phyloP scores from a whole-genome alignment of 2,329 filamentous ascomycete genomes.

The Arthrinium puccinioides region DNA sequence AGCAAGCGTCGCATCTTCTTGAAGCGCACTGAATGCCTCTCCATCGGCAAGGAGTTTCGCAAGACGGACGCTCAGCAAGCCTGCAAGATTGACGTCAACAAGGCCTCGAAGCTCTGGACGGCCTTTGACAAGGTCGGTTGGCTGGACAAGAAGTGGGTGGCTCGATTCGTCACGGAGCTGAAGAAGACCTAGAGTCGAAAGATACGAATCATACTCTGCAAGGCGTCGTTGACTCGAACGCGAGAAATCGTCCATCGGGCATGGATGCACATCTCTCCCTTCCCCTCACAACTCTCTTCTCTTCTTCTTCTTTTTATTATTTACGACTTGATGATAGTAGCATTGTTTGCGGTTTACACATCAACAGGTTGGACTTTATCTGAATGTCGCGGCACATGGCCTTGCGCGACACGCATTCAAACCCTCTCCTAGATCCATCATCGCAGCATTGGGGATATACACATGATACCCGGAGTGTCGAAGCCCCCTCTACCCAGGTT shows the following conservation, averaged over 20 bases:
- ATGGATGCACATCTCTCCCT: not conserved
- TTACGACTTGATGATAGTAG: not conserved
- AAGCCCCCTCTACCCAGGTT: constrained; percentile 15
- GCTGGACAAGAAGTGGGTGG: constrained; percentile 53
- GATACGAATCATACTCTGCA: not conserved
- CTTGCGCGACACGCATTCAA: too few relatives aligned
- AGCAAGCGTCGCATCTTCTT: constrained; percentile 91
- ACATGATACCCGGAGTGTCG: constrained; percentile 27
- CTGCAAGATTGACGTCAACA: constrained; percentile 98
- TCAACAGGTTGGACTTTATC: too few relatives aligned
- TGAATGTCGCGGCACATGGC: too few relatives aligned
- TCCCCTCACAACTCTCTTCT: not conserved
- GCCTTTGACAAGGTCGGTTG: constrained; percentile 84
- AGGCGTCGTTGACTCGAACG: not conserved
- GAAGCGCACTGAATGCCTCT: constrained; percentile 60
- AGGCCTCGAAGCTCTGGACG: constrained; percentile 86
- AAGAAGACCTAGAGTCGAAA: not conserved
- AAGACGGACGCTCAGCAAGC: constrained; percentile 94
- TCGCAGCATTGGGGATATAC: constrained; percentile 20
- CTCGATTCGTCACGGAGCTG: constrained; percentile 20
- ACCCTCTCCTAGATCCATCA: constrained; percentile 13
- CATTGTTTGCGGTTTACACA: too few relatives aligned
- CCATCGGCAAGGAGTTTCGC: constrained; percentile 74
- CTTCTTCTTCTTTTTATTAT: not conserved
- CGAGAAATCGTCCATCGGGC: not conserved